phyloP scores from a whole-genome alignment of 2,329 filamentous ascomycete genomes.

The Nothopassalora personata region DNA sequence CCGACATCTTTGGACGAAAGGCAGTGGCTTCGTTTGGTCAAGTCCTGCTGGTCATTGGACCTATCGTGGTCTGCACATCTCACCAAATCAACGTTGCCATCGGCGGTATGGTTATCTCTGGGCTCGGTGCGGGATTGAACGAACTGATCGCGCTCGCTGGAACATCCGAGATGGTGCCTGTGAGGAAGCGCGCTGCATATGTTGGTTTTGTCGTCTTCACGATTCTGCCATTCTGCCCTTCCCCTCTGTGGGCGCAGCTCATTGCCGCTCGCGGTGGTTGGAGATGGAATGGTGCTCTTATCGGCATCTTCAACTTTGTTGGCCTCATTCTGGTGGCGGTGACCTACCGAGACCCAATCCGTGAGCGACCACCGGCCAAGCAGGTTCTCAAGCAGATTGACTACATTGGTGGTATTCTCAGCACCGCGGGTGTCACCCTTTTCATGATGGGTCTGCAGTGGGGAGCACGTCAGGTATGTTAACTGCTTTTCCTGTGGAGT shows the following conservation, averaged over 20 bases:
- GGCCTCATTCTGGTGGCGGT: conserved; percentile 48
- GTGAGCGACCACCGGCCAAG: conserved; percentile 35
- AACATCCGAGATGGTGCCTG: conserved; percentile 63
- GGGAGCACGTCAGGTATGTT: conserved; percentile 21
- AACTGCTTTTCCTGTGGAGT: not conserved
- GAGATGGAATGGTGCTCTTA: conserved; percentile 52
- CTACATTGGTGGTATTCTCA: conserved; percentile 49
- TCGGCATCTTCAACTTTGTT: conserved; percentile 48
- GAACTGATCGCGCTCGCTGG: conserved; percentile 64
- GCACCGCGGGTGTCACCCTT: conserved; percentile 46
- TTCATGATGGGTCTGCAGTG: conserved; percentile 45
- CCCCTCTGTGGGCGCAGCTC: conserved; percentile 58
- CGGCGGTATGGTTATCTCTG: conserved; percentile 54
- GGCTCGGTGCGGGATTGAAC: conserved; percentile 62
- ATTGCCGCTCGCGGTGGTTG: conserved; percentile 47
- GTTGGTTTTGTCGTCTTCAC: conserved; percentile 57
- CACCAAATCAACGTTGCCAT: conserved; percentile 58
- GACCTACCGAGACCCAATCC: conserved; percentile 53
- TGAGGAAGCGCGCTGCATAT: conserved; percentile 59
- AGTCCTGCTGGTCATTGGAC: conserved; percentile 51
- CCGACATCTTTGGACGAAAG: conserved; percentile 58
- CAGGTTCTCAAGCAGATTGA: conserved; percentile 47
- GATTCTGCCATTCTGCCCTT: conserved; percentile 59
- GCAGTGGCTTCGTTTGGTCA: conserved; percentile 55
- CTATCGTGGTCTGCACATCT: conserved; percentile 55